Conservation (phyloP, 805 yeast species). For the Maudiozyma turicensis region DNA sequence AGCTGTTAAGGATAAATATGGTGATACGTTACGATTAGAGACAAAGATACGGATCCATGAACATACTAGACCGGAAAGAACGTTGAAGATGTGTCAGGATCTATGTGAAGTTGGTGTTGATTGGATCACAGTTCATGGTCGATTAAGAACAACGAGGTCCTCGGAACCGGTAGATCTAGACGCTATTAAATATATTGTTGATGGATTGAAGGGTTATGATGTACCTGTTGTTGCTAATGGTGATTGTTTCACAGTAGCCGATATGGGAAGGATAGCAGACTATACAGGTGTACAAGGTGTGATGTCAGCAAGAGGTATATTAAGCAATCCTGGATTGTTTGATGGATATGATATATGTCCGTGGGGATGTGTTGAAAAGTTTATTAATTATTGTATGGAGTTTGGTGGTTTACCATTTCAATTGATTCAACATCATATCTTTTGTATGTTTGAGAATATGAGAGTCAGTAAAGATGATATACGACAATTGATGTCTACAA, state of each 20-base stretch:
- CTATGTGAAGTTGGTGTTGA: constrained; percentile 88
- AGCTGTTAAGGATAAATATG: constrained; percentile 70
- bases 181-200: constrained; percentile 61
- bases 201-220: constrained; percentile 27
- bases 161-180: constrained; percentile 75
- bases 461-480: constrained; percentile 38
- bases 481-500: constrained; percentile 55
- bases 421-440: constrained; percentile 76
- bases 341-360: constrained; percentile 67
- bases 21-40: constrained; percentile 66
- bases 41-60: constrained; percentile 85
- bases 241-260: constrained; percentile 68
- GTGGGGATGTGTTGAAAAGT: constrained; percentile 82
- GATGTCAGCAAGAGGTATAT: constrained; percentile 88
- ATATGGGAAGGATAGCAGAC: constrained; percentile 51
- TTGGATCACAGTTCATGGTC: constrained; percentile 88
- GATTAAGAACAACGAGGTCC: constrained; percentile 77
- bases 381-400: constrained; percentile 67
- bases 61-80: constrained; percentile 48
- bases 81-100: constrained; percentile 57
- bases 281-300: constrained; percentile 80
- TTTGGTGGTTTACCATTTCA: constrained; percentile 76
- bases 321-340: constrained; percentile 82
- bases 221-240: constrained; percentile 96
- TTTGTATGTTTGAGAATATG: constrained; percentile 67